Evolutionary conservation across 371 early-diverging fungal species (phyloP).

Genomic region (Mortierella sp.): DNA sequence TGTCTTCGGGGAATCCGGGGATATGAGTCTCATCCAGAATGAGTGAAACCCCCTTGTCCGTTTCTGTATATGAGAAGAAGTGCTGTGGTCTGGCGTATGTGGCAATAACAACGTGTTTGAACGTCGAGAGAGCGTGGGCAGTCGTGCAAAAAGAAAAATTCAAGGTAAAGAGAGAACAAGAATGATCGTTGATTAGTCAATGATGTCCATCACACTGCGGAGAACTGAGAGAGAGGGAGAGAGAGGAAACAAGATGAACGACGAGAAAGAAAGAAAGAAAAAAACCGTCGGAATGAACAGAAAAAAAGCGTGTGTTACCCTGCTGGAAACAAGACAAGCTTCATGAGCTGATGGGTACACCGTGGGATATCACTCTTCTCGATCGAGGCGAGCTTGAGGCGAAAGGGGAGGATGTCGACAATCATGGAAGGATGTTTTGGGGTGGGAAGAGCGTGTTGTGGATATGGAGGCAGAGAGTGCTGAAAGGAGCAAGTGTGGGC

Average conservation of each 20-base stretch:
- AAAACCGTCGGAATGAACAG: neutral
- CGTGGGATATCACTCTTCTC: constrained; percentile 46
- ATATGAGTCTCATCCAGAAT: constrained; percentile 46
- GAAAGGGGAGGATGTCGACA: constrained; percentile 53
- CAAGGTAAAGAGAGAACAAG: too few relatives aligned
- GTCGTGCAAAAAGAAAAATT: too few relatives aligned
- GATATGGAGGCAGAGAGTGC: neutral
- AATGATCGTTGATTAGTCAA: constrained; percentile 3
- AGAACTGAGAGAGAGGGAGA: neutral
- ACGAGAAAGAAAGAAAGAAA: neutral
- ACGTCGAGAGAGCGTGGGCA: too few relatives aligned
- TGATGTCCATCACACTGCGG: neutral
- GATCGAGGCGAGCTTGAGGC: constrained; percentile 46
- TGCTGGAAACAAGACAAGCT: constrained; percentile 43
- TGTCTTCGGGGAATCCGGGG: constrained; percentile 31
- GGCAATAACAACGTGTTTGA: too few relatives aligned
- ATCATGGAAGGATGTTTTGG: constrained; percentile 25
- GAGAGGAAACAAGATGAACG: neutral
- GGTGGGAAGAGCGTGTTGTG: neutral
- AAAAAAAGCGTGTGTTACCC: constrained; percentile 29
- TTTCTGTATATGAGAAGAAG: constrained; percentile 53
- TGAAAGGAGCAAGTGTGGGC: too few relatives aligned
- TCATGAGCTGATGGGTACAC: constrained; percentile 54
- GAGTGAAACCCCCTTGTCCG: constrained; percentile 47
- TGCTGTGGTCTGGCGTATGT: constrained; percentile 48